Conservation (phyloP, 306 rosid species). For the Trichosanthes truncata region DNA sequence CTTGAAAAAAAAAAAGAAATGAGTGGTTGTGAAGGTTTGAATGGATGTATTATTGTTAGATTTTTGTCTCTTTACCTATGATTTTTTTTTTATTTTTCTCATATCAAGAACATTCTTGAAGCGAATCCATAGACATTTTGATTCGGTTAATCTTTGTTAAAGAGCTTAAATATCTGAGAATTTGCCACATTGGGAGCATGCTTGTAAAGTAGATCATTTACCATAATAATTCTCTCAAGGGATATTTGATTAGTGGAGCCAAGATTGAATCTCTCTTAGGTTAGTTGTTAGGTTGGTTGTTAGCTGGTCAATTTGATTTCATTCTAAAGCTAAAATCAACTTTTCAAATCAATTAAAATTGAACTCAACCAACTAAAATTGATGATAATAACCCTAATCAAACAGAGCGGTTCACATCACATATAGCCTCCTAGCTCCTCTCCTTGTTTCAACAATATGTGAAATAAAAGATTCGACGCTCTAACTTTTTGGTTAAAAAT, state of each 20-base stretch:
- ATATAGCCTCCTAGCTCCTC: no score
- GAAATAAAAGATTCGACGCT: no score
- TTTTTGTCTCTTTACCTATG: neutral
- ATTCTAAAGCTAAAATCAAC: neutral
- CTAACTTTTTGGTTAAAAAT: no score
- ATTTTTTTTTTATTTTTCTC: neutral
- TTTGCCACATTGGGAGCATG: neutral
- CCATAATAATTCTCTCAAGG: neutral
- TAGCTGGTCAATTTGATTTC: neutral
- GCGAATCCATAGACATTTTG: neutral
- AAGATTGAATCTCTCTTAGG: neutral
- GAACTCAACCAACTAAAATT: no score
- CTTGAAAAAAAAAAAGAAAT: neutral
- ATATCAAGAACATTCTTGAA: neutral
- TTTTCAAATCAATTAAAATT: neutral
- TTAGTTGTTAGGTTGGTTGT: neutral
- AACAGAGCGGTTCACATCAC: neutral
- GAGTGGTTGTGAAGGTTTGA: neutral
- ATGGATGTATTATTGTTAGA: neutral
- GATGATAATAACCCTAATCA: no score
- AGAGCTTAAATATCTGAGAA: neutral
- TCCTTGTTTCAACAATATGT: no score
- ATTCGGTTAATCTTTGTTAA: neutral
- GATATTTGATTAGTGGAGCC: neutral
- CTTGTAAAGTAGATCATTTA: neutral